These are phyloP conservation scores for Ophioceras dolichostomum DNA, from an alignment of 2,329 filamentous ascomycete genomes.

Conservation along the genomic window DNA sequence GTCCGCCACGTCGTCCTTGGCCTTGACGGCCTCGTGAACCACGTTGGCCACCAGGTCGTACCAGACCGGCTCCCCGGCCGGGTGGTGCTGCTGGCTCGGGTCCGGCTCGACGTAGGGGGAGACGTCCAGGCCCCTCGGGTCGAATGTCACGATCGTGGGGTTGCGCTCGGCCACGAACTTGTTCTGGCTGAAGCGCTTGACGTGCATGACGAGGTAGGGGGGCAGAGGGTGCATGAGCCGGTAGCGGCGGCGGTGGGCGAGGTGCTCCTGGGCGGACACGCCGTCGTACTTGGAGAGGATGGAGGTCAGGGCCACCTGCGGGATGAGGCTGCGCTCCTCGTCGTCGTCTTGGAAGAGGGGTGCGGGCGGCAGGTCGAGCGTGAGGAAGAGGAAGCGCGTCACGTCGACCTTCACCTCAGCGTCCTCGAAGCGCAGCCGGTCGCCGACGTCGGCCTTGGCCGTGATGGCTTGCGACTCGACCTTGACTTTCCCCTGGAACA, in stretches of 20 bases:
- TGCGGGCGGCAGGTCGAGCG: conserved; percentile 80
- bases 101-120: conserved; percentile 86
- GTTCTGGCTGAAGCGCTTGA: conserved; percentile 94
- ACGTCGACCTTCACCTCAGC: conserved; percentile 66
- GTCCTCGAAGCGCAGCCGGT: conserved; percentile 87
- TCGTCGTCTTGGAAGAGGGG: conserved; percentile 97
- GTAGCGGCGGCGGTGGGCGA: conserved; percentile 80
- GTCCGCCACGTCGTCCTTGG: conserved; percentile 74
- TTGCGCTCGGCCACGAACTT: conserved; percentile 95
- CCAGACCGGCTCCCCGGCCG: conserved; percentile 54
- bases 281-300: conserved; percentile 93
- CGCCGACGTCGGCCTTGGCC: conserved; percentile 74
- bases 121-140: conserved; percentile 66
- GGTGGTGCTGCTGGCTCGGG: conserved; percentile 47
- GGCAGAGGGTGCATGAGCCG: conserved; percentile 82
- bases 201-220: conserved; percentile 83
- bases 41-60: conserved; percentile 97
- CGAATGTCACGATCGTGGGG: conserved; percentile 95
- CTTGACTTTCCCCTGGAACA: conserved; percentile 86
- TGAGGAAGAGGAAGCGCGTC: conserved; percentile 80
- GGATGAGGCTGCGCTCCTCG: conserved; percentile 90
- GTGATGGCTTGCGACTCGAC: conserved; percentile 92
- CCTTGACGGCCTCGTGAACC: conserved; percentile 70
- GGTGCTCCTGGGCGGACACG: conserved; percentile 71
- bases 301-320: conserved; percentile 70